Percentiles rank a stretch among this genome's conserved stretches.
These are phyloP conservation scores for Termitomyces sp. DNA, from an alignment of 768 basidiomycete genomes.

Conservation along the genomic window DNA sequence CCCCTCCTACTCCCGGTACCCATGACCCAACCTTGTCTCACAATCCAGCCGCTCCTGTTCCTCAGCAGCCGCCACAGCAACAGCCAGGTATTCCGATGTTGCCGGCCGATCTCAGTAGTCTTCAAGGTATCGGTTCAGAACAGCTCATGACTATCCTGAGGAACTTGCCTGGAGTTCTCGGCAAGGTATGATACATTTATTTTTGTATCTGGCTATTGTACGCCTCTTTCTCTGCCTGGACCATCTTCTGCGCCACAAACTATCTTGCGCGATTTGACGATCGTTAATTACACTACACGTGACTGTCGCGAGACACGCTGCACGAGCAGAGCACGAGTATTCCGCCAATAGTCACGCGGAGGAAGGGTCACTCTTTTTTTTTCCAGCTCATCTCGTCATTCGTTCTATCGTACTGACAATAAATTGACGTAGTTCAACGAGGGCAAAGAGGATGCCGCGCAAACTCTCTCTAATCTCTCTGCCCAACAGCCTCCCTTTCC, in stretches of 20 bases:
- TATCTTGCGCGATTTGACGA: slow-evolving; percentile 13
- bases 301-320: slow-evolving; percentile 26
- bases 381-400: not conserved
- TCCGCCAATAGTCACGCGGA: slow-evolving; percentile 31
- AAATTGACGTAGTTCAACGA: slow-evolving; percentile 33
- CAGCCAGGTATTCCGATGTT: slow-evolving; percentile 21
- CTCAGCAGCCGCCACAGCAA: slow-evolving; percentile 23
- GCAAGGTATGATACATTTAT: slow-evolving; percentile 39
- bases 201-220: slow-evolving; percentile 1
- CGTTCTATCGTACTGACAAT: not conserved
- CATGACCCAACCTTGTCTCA: slow-evolving; percentile 36
- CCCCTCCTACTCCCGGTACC: slow-evolving; percentile 27
- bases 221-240: not conserved
- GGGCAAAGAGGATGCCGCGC: slow-evolving; percentile 56
- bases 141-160: slow-evolving; percentile 59
- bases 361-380: slow-evolving; percentile 3
- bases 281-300: slow-evolving; percentile 26
- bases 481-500: slow-evolving; percentile 29
- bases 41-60: slow-evolving; percentile 20
- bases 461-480: slow-evolving; percentile 49
- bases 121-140: slow-evolving; percentile 34
- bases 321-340: slow-evolving; percentile 28
- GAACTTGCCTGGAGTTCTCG: slow-evolving; percentile 46
- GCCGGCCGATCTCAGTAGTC: slow-evolving; percentile 20
- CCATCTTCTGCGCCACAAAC: slow-evolving; percentile 4